These are phyloP conservation scores for Solanum aculeatissimum DNA, from an alignment of 305 asterid species.

Conservation along the genomic window DNA sequence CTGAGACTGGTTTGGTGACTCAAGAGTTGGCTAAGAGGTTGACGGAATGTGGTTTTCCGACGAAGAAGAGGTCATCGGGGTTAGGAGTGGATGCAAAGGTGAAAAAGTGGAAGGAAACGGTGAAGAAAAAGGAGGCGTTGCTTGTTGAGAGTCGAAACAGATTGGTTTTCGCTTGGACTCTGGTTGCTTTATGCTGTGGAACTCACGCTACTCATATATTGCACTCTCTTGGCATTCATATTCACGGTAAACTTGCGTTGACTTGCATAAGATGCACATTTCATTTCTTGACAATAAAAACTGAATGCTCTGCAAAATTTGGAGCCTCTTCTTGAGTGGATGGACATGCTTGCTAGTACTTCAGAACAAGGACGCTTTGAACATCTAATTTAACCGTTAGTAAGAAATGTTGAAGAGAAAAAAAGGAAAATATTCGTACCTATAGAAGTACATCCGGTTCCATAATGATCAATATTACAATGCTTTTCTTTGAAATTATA, in stretches of 20 bases:
- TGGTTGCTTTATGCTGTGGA: constrained; percentile 93
- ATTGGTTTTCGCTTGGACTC: constrained; percentile 88
- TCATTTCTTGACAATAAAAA: not conserved
- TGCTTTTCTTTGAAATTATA: not conserved
- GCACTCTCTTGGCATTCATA: constrained; percentile 84
- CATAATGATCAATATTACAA: not conserved
- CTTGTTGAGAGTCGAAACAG: constrained; percentile 62
- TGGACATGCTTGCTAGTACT: not conserved
- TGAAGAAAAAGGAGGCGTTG: constrained; percentile 75
- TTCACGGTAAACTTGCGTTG: constrained; percentile 43
- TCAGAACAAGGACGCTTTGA: not conserved
- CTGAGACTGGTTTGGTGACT: constrained; percentile 24
- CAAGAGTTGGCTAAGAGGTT: constrained; percentile 59
- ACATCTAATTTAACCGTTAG: not conserved
- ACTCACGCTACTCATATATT: constrained; percentile 76
- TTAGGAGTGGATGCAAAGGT: constrained; percentile 80
- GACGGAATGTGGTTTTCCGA: constrained; percentile 74
- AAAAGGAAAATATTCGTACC: not conserved
- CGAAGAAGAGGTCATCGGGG: constrained; percentile 69
- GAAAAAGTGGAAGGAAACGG: constrained; percentile 79
- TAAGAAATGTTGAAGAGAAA: not conserved
- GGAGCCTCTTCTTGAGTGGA: not conserved
- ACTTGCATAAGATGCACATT: constrained; percentile 1
- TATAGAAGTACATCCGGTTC: not conserved
- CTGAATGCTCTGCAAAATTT: not conserved